These are phyloP conservation scores for Boletus pseudo-olivaceus DNA, from an alignment of 768 basidiomycete genomes.

Conservation along the genomic window DNA sequence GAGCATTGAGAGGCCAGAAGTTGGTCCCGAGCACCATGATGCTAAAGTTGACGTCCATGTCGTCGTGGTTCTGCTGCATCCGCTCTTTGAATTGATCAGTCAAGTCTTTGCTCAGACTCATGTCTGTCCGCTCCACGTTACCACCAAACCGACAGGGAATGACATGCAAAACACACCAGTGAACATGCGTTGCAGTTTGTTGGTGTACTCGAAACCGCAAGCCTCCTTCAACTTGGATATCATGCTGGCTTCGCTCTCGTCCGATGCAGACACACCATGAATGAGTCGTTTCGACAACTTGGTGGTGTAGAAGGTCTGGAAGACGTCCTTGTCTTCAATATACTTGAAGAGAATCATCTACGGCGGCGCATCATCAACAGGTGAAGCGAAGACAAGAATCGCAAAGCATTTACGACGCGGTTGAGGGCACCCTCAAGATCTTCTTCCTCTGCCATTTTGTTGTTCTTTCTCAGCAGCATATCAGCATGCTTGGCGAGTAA, in stretches of 20 bases:
- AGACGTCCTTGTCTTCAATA: conserved; percentile 98
- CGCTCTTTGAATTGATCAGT: conserved; percentile 94
- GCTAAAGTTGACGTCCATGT: conserved; percentile 86
- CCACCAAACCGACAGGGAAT: neutral
- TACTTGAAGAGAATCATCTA: conserved; percentile 99
- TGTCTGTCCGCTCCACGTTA: conserved; percentile 53
- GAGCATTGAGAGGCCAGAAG: conserved; percentile 91
- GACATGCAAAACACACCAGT: conserved; percentile 55
- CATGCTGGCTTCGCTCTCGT: conserved; percentile 97
- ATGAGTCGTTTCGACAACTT: conserved; percentile 92
- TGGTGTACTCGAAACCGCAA: conserved; percentile 95
- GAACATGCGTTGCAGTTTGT: conserved; percentile 96
- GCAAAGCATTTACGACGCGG: conserved; percentile 64
- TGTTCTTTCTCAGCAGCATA: conserved; percentile 85
- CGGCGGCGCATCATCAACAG: conserved; percentile 8
- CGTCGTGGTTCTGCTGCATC: conserved; percentile 82
- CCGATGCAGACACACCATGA: conserved; percentile 85
- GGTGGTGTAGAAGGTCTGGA: conserved; percentile 96
- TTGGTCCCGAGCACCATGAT: conserved; percentile 94
- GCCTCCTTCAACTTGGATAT: conserved; percentile 96
- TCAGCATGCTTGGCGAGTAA: conserved; percentile 91
- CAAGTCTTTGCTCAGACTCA: conserved; percentile 92
- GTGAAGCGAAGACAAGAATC: neutral
- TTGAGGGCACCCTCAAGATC: conserved; percentile 88
- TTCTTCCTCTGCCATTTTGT: conserved; percentile 90